Conservation (phyloP, 805 yeast species). For the Komagataella pastoris region DNA sequence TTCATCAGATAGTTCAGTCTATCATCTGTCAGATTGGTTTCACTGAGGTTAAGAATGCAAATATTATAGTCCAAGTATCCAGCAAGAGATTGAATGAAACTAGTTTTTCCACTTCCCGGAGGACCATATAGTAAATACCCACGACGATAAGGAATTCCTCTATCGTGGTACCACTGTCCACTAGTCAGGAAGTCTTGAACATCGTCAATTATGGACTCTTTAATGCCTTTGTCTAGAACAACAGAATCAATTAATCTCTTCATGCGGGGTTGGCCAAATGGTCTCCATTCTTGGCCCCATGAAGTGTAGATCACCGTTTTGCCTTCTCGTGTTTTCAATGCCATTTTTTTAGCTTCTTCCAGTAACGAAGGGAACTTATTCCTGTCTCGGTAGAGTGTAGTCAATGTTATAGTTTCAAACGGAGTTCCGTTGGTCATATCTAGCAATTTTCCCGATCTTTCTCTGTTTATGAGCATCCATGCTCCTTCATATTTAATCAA, state of each 20-base stretch:
- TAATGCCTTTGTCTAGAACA: conserved; percentile 65
- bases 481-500: conserved; percentile 78
- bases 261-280: conserved; percentile 89
- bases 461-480: conserved; percentile 78
- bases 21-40: conserved; percentile 87
- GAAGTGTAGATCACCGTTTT: conserved; percentile 89
- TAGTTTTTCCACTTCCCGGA: conserved; percentile 95
- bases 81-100: conserved; percentile 92
- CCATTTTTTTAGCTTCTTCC: conserved; percentile 74
- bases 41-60: conserved; percentile 84
- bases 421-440: conserved; percentile 90
- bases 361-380: conserved; percentile 49
- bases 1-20: conserved; percentile 91
- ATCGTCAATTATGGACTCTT: conserved; percentile 52
- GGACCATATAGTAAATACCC: conserved; percentile 94
- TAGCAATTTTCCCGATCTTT: conserved; percentile 77
- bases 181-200: conserved; percentile 67
- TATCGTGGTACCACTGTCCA: conserved; percentile 84
- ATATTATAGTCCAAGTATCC: conserved; percentile 94
- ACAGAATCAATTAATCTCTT: conserved; percentile 81
- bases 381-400: conserved; percentile 79
- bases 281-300: conserved; percentile 98
- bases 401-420: conserved; percentile 88
- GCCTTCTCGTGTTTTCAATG: conserved; percentile 75
- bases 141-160: conserved; percentile 96